A percentile compares a stretch with the other conserved stretches of the same genome.
Evolutionary conservation across 805 yeast species (phyloP).

Genomic region (Ogataea salicorniae): DNA sequence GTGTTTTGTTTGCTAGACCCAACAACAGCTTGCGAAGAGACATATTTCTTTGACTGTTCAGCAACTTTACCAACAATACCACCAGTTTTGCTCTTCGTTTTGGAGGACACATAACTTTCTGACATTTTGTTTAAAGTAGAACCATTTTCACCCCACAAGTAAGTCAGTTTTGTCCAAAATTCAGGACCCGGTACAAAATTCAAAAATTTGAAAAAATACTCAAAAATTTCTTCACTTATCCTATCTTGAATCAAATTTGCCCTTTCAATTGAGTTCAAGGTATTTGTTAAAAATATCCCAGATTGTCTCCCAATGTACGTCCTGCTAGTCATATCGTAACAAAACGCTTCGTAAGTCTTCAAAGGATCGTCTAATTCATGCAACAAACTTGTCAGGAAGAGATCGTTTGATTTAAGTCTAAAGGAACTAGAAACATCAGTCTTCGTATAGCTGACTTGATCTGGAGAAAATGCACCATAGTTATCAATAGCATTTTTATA

Average conservation of each 20-base stretch:
- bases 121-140: slow-evolving; percentile 35
- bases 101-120: slow-evolving; percentile 34
- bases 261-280: slow-evolving; percentile 44
- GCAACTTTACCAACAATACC: slow-evolving; percentile 42
- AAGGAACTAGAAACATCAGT: slow-evolving; percentile 33
- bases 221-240: slow-evolving; percentile 44
- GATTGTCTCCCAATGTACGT: slow-evolving; percentile 41
- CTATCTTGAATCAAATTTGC: slow-evolving; percentile 44
- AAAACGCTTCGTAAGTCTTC: slow-evolving; percentile 42
- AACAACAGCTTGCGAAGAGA: slow-evolving; percentile 18
- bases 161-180: slow-evolving; percentile 36
- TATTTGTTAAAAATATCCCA: slow-evolving; percentile 47
- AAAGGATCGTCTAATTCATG: slow-evolving; percentile 27
- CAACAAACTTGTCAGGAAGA: slow-evolving; percentile 18
- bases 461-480: slow-evolving; percentile 7
- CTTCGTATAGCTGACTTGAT: slow-evolving; percentile 29
- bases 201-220: slow-evolving; percentile 40
- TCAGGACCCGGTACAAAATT: slow-evolving; percentile 28
- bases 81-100: slow-evolving; percentile 37
- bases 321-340: slow-evolving; percentile 33
- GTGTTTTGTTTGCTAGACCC: slow-evolving; percentile 24
- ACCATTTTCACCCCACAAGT: slow-evolving; percentile 46
- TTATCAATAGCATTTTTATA: slow-evolving; percentile 28
- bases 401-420: slow-evolving; percentile 29
- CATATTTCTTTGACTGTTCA: slow-evolving; percentile 32